Percentiles rank a stretch among this genome's conserved stretches.
Conservation (phyloP, 2,329 filamentous ascomycete species). For the Zasmidium angulare region DNA sequence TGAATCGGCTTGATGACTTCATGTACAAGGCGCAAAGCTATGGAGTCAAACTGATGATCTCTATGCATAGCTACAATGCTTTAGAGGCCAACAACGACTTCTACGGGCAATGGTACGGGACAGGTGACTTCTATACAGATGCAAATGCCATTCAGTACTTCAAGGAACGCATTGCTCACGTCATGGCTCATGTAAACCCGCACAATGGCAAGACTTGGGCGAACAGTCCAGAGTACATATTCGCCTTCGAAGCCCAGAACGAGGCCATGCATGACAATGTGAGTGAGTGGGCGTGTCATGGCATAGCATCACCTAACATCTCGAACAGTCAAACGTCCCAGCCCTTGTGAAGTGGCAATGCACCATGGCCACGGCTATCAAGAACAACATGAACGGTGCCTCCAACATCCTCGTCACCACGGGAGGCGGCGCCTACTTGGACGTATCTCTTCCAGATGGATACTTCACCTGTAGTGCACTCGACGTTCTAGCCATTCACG, state of each 20-base stretch:
- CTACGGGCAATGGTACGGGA: slow-evolving; percentile 13
- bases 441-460: slow-evolving; percentile 7
- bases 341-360: slow-evolving; percentile 17
- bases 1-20: slow-evolving; percentile 16
- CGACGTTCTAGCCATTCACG: slow-evolving; percentile 30
- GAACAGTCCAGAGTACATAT: slow-evolving; percentile 13
- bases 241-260: slow-evolving; percentile 22
- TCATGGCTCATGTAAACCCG: slow-evolving; percentile 15
- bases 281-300: not conserved
- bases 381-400: slow-evolving; percentile 7
- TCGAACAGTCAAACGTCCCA: not conserved
- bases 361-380: slow-evolving; percentile 17
- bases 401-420: slow-evolving; percentile 18
- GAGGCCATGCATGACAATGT: slow-evolving; percentile 18
- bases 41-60: slow-evolving; percentile 19
- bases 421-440: slow-evolving; percentile 18
- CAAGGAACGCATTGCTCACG: slow-evolving; percentile 12
- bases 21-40: slow-evolving; percentile 13
- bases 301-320: not conserved
- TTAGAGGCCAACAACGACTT: slow-evolving; percentile 11
- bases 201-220: slow-evolving; percentile 16
- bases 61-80: slow-evolving; percentile 17
- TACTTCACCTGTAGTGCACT: slow-evolving; percentile 24
- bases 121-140: slow-evolving; percentile 11
- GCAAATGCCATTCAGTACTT: slow-evolving; percentile 7